Percentiles rank a stretch among this genome's conserved stretches.
These are phyloP conservation scores for Sclerotinia spermophila DNA, from an alignment of 2,329 filamentous ascomycete species.

Conservation along the genomic window DNA sequence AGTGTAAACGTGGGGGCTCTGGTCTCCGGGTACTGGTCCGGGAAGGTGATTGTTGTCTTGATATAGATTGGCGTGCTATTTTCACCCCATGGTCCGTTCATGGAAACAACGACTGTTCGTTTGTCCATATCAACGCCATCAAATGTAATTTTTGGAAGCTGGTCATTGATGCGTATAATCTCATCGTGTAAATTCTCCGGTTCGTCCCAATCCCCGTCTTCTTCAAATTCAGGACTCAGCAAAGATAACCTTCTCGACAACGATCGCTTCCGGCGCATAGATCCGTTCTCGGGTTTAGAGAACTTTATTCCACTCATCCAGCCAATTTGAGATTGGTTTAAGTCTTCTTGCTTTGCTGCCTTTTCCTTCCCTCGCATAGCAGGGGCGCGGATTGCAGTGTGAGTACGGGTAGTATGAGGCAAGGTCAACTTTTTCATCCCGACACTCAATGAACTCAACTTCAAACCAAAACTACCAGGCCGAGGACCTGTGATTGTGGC, in stretches of 20 bases:
- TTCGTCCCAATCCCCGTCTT: slow-evolving; percentile 52
- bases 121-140: slow-evolving; percentile 62
- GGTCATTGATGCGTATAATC: slow-evolving; percentile 57
- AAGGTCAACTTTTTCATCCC: slow-evolving; percentile 44
- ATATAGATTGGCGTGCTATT: slow-evolving; percentile 56
- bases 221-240: slow-evolving; percentile 35
- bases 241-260: slow-evolving; percentile 34
- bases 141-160: slow-evolving; percentile 62
- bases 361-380: slow-evolving; percentile 37
- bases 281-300: slow-evolving; percentile 39
- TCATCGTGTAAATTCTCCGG: slow-evolving; percentile 61
- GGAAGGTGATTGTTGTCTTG: slow-evolving; percentile 59
- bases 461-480: slow-evolving; percentile 43
- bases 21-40: slow-evolving; percentile 54
- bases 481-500: slow-evolving; percentile 61
- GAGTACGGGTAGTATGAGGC: slow-evolving; percentile 32
- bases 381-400: slow-evolving; percentile 31
- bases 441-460: slow-evolving; percentile 34
- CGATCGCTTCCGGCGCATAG: slow-evolving; percentile 25
- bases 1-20: slow-evolving; percentile 57
- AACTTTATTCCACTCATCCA: slow-evolving; percentile 69
- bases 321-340: slow-evolving; percentile 55
- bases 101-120: slow-evolving; percentile 55
- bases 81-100: slow-evolving; percentile 62
- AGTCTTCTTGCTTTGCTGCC: slow-evolving; percentile 34